phyloP scores from a whole-genome alignment of 139 green algal species.

The Tetraselmis striata region DNA sequence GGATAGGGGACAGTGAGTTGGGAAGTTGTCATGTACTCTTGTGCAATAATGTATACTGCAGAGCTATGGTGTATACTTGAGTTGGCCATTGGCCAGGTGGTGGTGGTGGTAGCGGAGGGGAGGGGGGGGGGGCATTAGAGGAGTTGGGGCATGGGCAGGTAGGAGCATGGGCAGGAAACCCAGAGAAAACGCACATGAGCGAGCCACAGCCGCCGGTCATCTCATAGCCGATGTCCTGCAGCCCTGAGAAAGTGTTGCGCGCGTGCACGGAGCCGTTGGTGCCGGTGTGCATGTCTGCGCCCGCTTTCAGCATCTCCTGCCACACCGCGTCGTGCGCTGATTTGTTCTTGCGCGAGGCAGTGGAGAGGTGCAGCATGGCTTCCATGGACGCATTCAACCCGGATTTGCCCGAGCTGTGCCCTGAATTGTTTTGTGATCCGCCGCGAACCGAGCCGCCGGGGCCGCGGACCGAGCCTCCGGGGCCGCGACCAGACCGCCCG shows the following conservation, averaged over 20 bases:
- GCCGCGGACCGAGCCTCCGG: neutral
- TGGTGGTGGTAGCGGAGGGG: no score
- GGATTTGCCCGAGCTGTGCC: neutral
- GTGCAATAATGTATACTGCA: no score
- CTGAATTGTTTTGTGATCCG: neutral
- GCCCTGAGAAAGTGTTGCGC: neutral
- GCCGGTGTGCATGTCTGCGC: neutral
- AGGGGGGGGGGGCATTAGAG: no score
- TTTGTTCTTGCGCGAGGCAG: neutral
- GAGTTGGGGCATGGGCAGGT: no score
- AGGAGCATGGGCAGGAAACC: no score
- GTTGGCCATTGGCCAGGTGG: no score
- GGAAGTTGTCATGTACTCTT: no score
- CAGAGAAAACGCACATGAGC: neutral
- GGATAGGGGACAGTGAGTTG: no score
- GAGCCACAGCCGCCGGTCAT: neutral
- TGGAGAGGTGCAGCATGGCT: neutral
- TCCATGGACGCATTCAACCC: neutral
- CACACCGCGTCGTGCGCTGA: neutral
- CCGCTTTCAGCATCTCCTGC: neutral
- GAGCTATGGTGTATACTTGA: no score
- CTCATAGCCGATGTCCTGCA: neutral
- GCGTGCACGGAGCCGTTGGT: neutral
- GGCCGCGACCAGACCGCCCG: no score
- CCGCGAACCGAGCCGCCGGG: no score